A percentile compares a stretch with the other conserved stretches of the same genome.
phyloP scores from a whole-genome alignment of 148 eudicot genomes.

The Drosera capensis region DNA sequence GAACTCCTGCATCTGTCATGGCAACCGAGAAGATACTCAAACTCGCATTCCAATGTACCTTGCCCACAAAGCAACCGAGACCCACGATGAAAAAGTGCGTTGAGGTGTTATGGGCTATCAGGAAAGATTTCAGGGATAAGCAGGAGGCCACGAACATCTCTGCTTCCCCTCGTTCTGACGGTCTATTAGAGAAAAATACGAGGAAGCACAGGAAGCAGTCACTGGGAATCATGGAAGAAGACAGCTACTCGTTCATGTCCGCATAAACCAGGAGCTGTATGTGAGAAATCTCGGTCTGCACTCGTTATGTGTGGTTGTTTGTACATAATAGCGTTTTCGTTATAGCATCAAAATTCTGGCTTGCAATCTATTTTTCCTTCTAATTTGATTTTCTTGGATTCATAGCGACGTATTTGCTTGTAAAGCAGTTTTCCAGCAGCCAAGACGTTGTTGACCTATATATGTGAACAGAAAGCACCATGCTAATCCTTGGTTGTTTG shows the following conservation, averaged over 20 bases:
- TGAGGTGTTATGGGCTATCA: conserved; percentile 44
- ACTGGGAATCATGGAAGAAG: conserved; percentile 26
- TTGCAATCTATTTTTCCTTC: background rate
- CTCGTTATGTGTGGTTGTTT: background rate
- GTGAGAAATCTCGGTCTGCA: background rate
- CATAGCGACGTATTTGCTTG: no score
- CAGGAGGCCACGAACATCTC: conserved; percentile 5
- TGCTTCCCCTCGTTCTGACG: conserved; percentile 24
- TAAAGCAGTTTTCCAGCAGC: no score
- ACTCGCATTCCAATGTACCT: conserved; percentile 43
- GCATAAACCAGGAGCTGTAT: conserved; percentile 11
- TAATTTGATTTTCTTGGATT: no score
- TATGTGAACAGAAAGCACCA: no score
- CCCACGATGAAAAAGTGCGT: conserved; percentile 67
- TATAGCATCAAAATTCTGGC: no score
- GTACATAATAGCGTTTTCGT: no score
- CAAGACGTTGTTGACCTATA: no score
- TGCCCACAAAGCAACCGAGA: conserved; percentile 31
- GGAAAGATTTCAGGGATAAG: conserved; percentile 32
- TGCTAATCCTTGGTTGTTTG: no score
- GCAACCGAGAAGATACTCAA: conserved; percentile 37
- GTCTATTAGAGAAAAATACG: conserved; percentile 18
- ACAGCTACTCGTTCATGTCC: conserved; percentile 21
- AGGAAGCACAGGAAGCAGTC: conserved; percentile 16
- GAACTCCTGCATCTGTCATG: conserved; percentile 44